These are phyloP conservation scores for Ascodesmis nigricans DNA, from an alignment of 495 filamentous ascomycete genomes.

Conservation along the genomic window DNA sequence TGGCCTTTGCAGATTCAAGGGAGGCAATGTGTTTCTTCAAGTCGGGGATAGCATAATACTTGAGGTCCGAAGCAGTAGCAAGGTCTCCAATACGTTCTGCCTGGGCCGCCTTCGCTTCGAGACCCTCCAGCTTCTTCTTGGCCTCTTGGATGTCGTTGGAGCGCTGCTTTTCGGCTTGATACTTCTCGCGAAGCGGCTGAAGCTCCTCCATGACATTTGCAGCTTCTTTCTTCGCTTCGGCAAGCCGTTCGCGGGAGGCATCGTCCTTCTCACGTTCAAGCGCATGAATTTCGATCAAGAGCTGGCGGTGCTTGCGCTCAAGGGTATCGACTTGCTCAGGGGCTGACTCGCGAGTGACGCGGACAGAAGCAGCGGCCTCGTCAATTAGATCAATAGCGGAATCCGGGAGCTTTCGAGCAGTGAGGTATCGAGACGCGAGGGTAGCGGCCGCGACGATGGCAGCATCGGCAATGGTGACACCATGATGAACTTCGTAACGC, in stretches of 20 bases:
- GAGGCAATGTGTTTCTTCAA: conserved; percentile 54
- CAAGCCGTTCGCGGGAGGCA: conserved; percentile 59
- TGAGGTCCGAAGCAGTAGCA: conserved; percentile 64
- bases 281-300: conserved; percentile 92
- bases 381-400: conserved; percentile 93
- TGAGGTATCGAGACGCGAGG: conserved; percentile 78
- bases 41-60: conserved; percentile 93
- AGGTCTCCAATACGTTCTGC: conserved; percentile 70
- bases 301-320: conserved; percentile 65
- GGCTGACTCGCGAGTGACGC: conserved; percentile 85
- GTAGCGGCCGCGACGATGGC: conserved; percentile 81
- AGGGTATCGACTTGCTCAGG: conserved; percentile 85
- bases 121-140: conserved; percentile 78
- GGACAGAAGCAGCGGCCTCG: conserved; percentile 83
- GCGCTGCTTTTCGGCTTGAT: conserved; percentile 72
- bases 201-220: conserved; percentile 84
- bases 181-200: conserved; percentile 78
- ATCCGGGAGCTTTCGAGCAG: conserved; percentile 71
- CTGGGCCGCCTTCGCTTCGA: conserved; percentile 78
- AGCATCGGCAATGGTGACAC: conserved; percentile 81
- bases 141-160: conserved; percentile 81
- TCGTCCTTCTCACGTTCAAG: conserved; percentile 86
- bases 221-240: conserved; percentile 65
- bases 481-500: conserved; percentile 92
- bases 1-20: conserved; percentile 60